phyloP scores from a whole-genome alignment of 2,329 filamentous ascomycete genomes.

The Botrytis paeoniae region DNA sequence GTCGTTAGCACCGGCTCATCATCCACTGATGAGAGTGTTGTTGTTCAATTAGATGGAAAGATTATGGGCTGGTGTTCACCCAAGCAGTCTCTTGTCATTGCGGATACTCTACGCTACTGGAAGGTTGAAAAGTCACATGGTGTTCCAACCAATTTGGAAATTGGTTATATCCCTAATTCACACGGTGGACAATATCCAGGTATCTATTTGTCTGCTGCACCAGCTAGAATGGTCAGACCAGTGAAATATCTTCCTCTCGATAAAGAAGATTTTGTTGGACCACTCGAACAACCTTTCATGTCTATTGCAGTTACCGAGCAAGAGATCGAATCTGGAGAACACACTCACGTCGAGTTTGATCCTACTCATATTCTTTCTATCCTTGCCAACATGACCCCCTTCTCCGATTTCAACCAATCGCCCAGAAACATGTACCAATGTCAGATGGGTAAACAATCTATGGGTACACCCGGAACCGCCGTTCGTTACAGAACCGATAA shows the following conservation, averaged over 20 bases:
- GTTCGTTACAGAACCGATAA: conserved; percentile 89
- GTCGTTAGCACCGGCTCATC: conserved; percentile 73
- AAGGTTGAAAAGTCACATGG: conserved; percentile 84
- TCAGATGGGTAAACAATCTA: conserved; percentile 99
- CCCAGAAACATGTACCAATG: conserved; percentile 99
- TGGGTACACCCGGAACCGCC: conserved; percentile 91
- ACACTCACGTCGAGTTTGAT: conserved; percentile 89
- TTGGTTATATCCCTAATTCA: conserved; percentile 86
- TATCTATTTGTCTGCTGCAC: conserved; percentile 85
- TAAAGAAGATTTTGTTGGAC: conserved; percentile 83
- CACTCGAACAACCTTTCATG: conserved; percentile 98
- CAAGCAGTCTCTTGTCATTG: conserved; percentile 74
- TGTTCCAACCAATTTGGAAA: conserved; percentile 80
- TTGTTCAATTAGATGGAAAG: conserved; percentile 84
- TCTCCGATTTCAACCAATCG: conserved; percentile 98
- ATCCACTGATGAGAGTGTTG: conserved; percentile 77
- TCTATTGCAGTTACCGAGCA: conserved; percentile 88
- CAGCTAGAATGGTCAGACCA: conserved; percentile 83
- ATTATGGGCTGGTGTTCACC: conserved; percentile 90
- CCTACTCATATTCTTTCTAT: conserved; percentile 98
- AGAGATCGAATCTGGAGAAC: conserved; percentile 83
- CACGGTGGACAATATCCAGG: conserved; percentile 94
- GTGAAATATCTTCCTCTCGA: conserved; percentile 89
- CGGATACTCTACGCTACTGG: conserved; percentile 87
- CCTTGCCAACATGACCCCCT: conserved; percentile 96